Evolutionary conservation across 768 basidiomycete species (phyloP), one percentile per base, ranked within the genome.

Genomic region (Fibroporia radiculosa): DNA sequence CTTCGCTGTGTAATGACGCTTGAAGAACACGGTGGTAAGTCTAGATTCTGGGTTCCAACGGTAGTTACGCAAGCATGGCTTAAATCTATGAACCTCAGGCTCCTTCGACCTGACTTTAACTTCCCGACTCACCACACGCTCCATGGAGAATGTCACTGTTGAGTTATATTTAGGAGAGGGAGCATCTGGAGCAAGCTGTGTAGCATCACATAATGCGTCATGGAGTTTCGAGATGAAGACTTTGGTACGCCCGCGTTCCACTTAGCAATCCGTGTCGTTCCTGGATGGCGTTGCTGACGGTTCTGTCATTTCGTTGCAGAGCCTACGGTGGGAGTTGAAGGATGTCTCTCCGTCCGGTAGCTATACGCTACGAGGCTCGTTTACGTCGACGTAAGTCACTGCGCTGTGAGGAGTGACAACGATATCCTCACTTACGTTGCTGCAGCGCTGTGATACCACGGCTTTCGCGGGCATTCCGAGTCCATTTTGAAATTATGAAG

Each of bases 281-380:
- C n/a, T 32, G 24, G 8, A 10, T 5, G n/a, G 40, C 16, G 35
- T 31, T 23, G 20, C 44, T 44, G 23, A 36, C 34, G n/a, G 34
- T 36, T 36, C 22, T 33, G n/a, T 24, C 22, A n/a, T 6, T 22
- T 5, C 22, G 1, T 11, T 33, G n/a, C 49, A 90, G 87, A 67
- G 75, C 14, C 64, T 96, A 40, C 71, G 75, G 48, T 96, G 92
- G 93, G 82, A 84, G 47, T 81, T 93, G 43, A 72, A 77, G 1
- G 72, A 68, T 26, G 69, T 84, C 32, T 70, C 76, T 10, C 77
- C 86, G 2, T 64, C 62, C 0, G 83, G 83, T 8, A 81, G 78
- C 29, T 82, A 84, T 72, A 81, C 72, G 33, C 62, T 95, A 37
- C 81, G 80, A 29, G 92, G 91, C 18, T 81, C 87, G 29, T 93